Conservation (phyloP, 768 basidiomycete species). For the Suillus weaverae region DNA sequence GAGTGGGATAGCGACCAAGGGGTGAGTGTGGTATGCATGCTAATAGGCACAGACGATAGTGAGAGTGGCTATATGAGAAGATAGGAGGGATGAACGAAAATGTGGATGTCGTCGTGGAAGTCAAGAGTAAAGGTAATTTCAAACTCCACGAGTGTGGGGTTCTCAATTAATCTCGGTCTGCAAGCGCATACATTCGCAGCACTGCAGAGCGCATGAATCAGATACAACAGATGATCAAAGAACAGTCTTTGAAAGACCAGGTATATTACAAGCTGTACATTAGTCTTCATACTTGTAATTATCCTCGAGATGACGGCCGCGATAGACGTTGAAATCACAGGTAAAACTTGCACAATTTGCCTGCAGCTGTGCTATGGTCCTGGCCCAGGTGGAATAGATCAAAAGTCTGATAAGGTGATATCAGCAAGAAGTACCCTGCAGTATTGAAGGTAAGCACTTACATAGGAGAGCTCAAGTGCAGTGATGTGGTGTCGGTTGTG, state of each 20-base stretch:
- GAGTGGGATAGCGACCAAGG: constrained; percentile 43
- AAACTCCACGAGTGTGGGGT: neutral
- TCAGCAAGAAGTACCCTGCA: neutral
- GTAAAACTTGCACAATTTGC: neutral
- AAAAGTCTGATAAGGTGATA: neutral
- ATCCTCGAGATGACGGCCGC: neutral
- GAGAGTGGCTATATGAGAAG: too few species aligned
- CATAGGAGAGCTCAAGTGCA: neutral
- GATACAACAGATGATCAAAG: neutral
- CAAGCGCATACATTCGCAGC: neutral
- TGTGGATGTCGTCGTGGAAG: neutral
- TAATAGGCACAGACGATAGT: too few species aligned
- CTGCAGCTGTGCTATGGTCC: neutral
- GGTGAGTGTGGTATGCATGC: too few species aligned
- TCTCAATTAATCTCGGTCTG: neutral
- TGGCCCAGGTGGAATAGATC: constrained; percentile 1
- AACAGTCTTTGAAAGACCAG: neutral
- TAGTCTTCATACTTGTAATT: neutral
- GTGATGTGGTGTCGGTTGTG: neutral
- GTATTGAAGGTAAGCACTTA: neutral
- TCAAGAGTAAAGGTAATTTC: neutral
- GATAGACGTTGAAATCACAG: neutral
- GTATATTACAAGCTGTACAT: neutral
- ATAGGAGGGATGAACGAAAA: neutral
- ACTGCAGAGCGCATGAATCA: neutral